These are phyloP conservation scores for Calocybe gangraenosa DNA, from an alignment of 768 basidiomycete genomes.

Conservation along the genomic window DNA sequence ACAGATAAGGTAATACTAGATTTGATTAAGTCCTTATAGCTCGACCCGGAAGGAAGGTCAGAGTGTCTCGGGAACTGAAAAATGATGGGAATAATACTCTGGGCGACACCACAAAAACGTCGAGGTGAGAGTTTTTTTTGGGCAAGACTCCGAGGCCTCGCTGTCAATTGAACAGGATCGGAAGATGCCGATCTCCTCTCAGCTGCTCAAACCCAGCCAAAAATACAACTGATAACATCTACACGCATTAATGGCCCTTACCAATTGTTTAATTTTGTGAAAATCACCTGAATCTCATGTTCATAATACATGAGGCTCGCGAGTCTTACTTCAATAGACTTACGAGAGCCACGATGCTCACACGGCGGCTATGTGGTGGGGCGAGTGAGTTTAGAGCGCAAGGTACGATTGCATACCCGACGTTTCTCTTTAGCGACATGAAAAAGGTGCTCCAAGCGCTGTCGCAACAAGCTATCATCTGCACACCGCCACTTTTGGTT, in stretches of 20 bases:
- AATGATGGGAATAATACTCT: conserved; percentile 8
- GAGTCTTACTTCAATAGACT: too few species aligned
- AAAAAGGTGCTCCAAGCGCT: neutral
- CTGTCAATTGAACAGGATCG: neutral
- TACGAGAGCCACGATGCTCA: neutral
- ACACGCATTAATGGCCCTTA: too few species aligned
- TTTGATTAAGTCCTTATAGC: conserved; percentile 9
- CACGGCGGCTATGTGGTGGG: conserved; percentile 3
- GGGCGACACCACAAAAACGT: neutral
- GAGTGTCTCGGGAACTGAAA: conserved; percentile 3
- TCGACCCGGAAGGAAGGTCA: neutral
- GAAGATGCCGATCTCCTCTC: conserved; percentile 1
- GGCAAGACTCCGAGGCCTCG: conserved; percentile 2
- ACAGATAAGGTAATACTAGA: conserved; percentile 4
- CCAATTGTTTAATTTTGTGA: too few species aligned
- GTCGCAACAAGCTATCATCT: conserved; percentile 9
- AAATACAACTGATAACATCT: too few species aligned
- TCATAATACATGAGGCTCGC: too few species aligned
- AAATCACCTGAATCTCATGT: too few species aligned
- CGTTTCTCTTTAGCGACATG: neutral
- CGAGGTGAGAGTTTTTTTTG: conserved; percentile 4
- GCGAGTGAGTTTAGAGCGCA: conserved; percentile 1
- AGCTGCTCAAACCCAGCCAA: too few species aligned
- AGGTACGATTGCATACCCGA: conserved; percentile 6
- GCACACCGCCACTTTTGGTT: conserved; percentile 7